These are phyloP conservation scores for Syzygium aromaticum DNA, from an alignment of 345 rosid genomes.

Conservation along the genomic window DNA sequence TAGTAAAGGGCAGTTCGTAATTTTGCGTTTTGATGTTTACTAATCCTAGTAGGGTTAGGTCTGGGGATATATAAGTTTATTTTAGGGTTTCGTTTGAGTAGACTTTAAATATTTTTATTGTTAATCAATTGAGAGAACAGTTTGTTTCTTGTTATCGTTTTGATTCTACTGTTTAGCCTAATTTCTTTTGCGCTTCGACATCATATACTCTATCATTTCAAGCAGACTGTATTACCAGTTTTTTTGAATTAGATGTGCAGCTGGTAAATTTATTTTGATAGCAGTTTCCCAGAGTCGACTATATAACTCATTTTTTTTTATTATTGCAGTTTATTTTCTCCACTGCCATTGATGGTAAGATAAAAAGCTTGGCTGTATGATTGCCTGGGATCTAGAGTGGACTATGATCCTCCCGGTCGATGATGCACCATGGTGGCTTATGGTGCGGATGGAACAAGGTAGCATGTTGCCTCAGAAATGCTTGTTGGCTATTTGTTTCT, in stretches of 20 bases:
- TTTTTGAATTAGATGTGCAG: not conserved
- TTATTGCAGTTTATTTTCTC: conserved; percentile 69
- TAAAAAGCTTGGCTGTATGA: conserved; percentile 92
- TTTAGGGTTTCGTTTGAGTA: too few species aligned
- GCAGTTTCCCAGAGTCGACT: not conserved
- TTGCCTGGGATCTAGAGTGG: conserved; percentile 70
- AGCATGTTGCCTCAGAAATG: not conserved
- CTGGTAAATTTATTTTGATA: not conserved
- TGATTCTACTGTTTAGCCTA: too few species aligned
- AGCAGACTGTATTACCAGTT: not conserved
- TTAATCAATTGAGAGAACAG: too few species aligned
- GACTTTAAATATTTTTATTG: too few species aligned
- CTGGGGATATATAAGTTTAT: too few species aligned
- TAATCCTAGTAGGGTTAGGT: too few species aligned
- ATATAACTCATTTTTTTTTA: not conserved
- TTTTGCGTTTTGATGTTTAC: too few species aligned
- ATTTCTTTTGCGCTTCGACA: too few species aligned
- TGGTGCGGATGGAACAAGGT: conserved; percentile 85
- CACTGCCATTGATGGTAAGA: conserved; percentile 83
- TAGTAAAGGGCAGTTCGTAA: too few species aligned
- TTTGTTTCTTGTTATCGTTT: too few species aligned
- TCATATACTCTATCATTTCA: not conserved
- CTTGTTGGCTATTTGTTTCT: not conserved
- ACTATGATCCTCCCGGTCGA: conserved; percentile 81
- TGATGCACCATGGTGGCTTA: conserved; percentile 79